phyloP scores from a whole-genome alignment of 2,329 filamentous ascomycete genomes.

The Fusarium anthophilum region DNA sequence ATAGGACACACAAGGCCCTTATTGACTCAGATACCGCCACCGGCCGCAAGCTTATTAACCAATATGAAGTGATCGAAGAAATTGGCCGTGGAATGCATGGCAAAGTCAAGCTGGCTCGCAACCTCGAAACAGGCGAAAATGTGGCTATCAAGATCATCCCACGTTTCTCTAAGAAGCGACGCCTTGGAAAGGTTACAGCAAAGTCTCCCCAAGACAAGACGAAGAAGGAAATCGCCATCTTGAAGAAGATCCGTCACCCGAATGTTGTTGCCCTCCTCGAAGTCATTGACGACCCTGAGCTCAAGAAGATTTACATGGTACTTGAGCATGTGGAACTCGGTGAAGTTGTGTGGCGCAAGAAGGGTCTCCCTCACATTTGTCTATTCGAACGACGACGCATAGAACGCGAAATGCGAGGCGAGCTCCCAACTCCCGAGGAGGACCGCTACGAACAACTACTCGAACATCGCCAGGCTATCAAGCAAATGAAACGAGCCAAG shows the following conservation, averaged over 20 bases:
- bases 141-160: conserved; percentile 99
- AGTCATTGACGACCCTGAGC: conserved; percentile 95
- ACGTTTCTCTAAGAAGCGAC: conserved; percentile 90
- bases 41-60: conserved; percentile 95
- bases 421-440: conserved; percentile 67
- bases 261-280: conserved; percentile 96
- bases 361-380: conserved; percentile 84
- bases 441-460: conserved; percentile 68
- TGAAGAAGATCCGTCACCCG: conserved; percentile 98
- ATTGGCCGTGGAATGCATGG: conserved; percentile 95
- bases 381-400: conserved; percentile 83
- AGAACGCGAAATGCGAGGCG: conserved; percentile 73
- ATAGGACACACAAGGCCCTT: conserved; percentile 85
- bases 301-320: conserved; percentile 98
- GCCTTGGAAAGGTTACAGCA: conserved; percentile 83
- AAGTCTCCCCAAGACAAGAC: conserved; percentile 77
- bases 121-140: conserved; percentile 76
- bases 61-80: conserved; percentile 97
- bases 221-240: conserved; percentile 95
- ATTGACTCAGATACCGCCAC: conserved; percentile 90
- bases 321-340: conserved; percentile 94
- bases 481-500: conserved; percentile 66
- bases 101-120: conserved; percentile 94
- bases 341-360: conserved; percentile 93
- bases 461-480: conserved; percentile 66